Conservation (phyloP, 1,284 basidiomycete genomes). For the Crocinoboletus sp. region DNA sequence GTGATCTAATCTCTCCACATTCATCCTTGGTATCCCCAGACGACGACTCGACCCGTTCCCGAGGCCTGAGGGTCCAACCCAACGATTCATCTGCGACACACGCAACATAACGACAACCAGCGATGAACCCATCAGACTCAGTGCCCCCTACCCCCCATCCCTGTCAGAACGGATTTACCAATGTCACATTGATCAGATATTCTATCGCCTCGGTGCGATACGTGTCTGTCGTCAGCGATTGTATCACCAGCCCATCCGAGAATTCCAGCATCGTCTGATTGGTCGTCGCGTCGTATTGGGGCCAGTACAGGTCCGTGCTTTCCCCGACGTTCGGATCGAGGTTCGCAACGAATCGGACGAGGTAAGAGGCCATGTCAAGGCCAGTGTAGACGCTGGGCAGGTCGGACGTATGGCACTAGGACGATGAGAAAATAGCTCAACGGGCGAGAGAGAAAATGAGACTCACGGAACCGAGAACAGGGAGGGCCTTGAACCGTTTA, state of each 20-base stretch:
- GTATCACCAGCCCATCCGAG: conserved; percentile 37
- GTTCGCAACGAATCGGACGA: conserved; percentile 39
- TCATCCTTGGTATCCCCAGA: too few relatives aligned
- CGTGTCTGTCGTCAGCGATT: conserved; percentile 37
- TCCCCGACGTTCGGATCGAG: conserved; percentile 46
- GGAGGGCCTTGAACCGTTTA: conserved; percentile 41
- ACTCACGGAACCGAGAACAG: conserved; percentile 38
- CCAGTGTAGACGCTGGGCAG: conserved; percentile 36
- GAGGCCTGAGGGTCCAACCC: too few relatives aligned
- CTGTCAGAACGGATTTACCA: conserved; percentile 16
- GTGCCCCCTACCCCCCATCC: too few relatives aligned
- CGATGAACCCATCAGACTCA: too few relatives aligned
- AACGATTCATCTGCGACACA: too few relatives aligned
- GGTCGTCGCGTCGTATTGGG: conserved; percentile 37
- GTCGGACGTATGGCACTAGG: conserved; percentile 40
- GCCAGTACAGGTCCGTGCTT: conserved; percentile 40
- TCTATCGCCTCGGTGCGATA: conserved; percentile 42
- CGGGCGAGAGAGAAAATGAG: too few relatives aligned
- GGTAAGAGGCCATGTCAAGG: conserved; percentile 38
- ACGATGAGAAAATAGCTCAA: too few relatives aligned
- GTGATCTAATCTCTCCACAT: too few relatives aligned
- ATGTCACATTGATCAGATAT: conserved; percentile 36
- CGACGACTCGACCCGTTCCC: too few relatives aligned
- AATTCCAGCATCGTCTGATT: conserved; percentile 43
- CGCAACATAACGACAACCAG: too few relatives aligned